Conservation (phyloP, 129 eudicot genomes). For the Mikania micrantha region DNA sequence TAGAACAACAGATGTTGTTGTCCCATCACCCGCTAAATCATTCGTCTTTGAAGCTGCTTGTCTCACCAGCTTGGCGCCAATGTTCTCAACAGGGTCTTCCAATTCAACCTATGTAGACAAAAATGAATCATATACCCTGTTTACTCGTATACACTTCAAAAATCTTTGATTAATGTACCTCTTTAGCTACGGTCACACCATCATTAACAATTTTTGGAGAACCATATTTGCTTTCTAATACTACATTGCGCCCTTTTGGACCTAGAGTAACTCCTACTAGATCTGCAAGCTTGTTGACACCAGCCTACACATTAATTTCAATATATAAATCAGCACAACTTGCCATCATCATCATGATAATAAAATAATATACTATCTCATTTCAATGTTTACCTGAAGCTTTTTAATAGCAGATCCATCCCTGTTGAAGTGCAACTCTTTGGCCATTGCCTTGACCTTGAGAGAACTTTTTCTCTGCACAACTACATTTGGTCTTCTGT, state of each 20-base stretch:
- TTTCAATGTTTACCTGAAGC: conserved; percentile 43
- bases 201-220: conserved; percentile 54
- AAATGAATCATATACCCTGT: background rate
- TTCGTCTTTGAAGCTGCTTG: conserved; percentile 80
- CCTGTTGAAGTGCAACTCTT: conserved; percentile 59
- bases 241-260: conserved; percentile 66
- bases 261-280: conserved; percentile 45
- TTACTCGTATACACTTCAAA: background rate
- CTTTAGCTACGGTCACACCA: conserved; percentile 56
- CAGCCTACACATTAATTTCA: conserved; percentile 16
- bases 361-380: background rate
- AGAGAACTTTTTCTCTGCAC: conserved; percentile 32
- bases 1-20: conserved; percentile 73
- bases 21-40: conserved; percentile 85
- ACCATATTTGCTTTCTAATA: conserved; percentile 55
- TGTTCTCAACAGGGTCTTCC: conserved; percentile 73
- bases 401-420: conserved; percentile 74
- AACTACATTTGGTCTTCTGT: conserved; percentile 33
- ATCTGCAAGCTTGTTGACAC: conserved; percentile 47
- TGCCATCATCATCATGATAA: background rate
- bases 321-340: conserved; percentile 10
- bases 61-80: conserved; percentile 66
- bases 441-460: conserved; percentile 55
- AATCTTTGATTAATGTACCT: conserved; percentile 11
- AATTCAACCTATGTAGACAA: conserved; percentile 38